Evolutionary conservation across 441 rosid genomes (phyloP).

Genomic region (Breynia disticha): DNA sequence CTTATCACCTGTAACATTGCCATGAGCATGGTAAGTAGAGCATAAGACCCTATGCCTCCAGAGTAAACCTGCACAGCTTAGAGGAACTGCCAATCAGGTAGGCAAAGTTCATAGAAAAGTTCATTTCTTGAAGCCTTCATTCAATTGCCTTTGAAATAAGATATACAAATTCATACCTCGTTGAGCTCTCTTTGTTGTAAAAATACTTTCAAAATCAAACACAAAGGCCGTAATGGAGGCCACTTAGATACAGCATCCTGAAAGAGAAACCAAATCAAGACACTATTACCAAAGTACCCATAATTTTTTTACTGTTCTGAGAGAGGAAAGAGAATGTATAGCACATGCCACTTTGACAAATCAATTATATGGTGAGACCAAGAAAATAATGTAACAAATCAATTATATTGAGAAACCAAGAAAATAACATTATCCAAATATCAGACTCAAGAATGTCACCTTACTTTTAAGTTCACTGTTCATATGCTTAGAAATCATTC

Average conservation of each 20-base stretch:
- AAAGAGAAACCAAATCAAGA: constrained; percentile 8
- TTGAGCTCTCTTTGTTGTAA: constrained; percentile 90
- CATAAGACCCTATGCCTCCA: constrained; percentile 91
- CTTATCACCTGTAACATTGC: constrained; percentile 58
- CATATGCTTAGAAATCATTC: too few species aligned
- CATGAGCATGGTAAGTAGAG: constrained; percentile 81
- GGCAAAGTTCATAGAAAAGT: not conserved
- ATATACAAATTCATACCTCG: constrained; percentile 43
- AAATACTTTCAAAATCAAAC: constrained; percentile 79
- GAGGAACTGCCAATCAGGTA: constrained; percentile 15
- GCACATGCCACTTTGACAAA: too few species aligned
- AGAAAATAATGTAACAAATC: not conserved
- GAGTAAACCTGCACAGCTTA: constrained; percentile 60
- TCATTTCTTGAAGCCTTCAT: not conserved
- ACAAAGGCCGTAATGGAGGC: constrained; percentile 76
- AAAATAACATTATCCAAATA: not conserved
- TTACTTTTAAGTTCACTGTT: not conserved
- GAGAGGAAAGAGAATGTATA: too few species aligned
- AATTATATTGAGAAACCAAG: not conserved
- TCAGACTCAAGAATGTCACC: not conserved
- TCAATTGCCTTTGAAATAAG: not conserved
- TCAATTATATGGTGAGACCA: not conserved
- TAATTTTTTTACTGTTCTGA: too few species aligned
- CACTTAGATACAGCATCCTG: constrained; percentile 62
- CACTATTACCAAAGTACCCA: not conserved